Conservation (phyloP, 495 filamentous ascomycete genomes). For the Cudoniella acicularis region DNA sequence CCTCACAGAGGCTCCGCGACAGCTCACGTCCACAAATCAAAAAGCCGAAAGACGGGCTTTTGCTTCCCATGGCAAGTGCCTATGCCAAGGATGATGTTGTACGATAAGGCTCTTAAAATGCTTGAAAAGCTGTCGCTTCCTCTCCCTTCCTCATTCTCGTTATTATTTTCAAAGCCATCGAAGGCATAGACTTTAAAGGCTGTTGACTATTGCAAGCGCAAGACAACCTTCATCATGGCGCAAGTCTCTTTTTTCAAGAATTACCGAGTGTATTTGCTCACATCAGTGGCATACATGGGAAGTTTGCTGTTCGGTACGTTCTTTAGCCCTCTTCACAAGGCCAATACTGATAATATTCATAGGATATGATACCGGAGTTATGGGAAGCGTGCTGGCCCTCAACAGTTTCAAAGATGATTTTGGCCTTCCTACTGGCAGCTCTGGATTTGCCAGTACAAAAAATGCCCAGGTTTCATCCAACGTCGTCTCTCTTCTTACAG, state of each 20-base stretch:
- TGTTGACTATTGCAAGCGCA: background rate
- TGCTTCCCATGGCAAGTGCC: background rate
- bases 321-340: background rate
- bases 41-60: background rate
- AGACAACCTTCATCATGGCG: background rate
- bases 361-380: constrained; percentile 56
- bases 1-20: background rate
- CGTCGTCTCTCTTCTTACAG: constrained; percentile 57
- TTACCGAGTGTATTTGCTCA: constrained; percentile 50
- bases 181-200: background rate
- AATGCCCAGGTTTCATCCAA: constrained; percentile 50
- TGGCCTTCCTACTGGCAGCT: constrained; percentile 18
- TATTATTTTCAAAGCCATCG: background rate
- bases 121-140: background rate
- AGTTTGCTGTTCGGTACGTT: constrained; percentile 47
- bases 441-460: constrained; percentile 24
- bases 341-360: constrained; percentile 14
- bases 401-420: constrained; percentile 55
- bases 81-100: background rate
- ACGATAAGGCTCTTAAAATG: background rate
- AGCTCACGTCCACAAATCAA: background rate
- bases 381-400: constrained; percentile 53
- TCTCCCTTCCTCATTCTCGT: background rate
- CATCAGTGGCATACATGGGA: constrained; percentile 48
- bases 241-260: constrained; percentile 26